phyloP scores from a whole-genome alignment of 1,284 basidiomycete genomes.

The Anthracocystis setariae region DNA sequence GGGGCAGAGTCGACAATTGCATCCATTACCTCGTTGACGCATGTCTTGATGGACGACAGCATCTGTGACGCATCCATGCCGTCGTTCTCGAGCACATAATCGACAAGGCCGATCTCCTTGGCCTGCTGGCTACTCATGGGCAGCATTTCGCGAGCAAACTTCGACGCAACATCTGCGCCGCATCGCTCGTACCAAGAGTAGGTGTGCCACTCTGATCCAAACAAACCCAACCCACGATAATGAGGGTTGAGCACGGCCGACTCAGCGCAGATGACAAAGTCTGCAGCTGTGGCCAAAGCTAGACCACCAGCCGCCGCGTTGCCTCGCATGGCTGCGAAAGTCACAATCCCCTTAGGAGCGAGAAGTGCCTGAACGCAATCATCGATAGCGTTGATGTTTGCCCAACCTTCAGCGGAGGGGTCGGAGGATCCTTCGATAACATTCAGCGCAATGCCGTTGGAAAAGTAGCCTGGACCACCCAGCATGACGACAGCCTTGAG shows the following conservation, averaged over 20 bases:
- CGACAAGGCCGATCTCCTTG: constrained; percentile 40
- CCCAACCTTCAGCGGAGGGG: constrained; percentile 70
- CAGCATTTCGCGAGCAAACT: constrained; percentile 68
- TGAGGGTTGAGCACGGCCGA: constrained; percentile 70
- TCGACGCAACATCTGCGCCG: constrained; percentile 64
- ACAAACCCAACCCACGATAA: constrained; percentile 70
- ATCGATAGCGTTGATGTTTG: constrained; percentile 70
- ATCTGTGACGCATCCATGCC: constrained; percentile 12
- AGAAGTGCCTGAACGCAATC: constrained; percentile 64
- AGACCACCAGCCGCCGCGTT: constrained; percentile 71
- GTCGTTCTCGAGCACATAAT: constrained; percentile 38
- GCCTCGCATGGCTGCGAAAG: constrained; percentile 69
- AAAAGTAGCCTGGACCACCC: constrained; percentile 69
- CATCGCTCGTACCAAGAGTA: constrained; percentile 69
- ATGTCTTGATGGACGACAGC: constrained; percentile 22
- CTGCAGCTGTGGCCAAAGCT: constrained; percentile 70
- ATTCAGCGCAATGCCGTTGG: constrained; percentile 71
- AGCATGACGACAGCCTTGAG: constrained; percentile 69
- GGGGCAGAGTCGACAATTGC: constrained; percentile 11
- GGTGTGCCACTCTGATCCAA: constrained; percentile 70
- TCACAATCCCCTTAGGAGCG: constrained; percentile 68
- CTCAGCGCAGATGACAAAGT: constrained; percentile 68
- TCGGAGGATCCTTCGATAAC: constrained; percentile 69
- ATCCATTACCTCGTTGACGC: constrained; percentile 49
- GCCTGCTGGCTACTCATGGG: constrained; percentile 67